A percentile compares a stretch with the other conserved stretches of the same genome.
These are phyloP conservation scores for Cyclanthera cordifolia DNA, from an alignment of 306 rosid species.

Conservation along the genomic window DNA sequence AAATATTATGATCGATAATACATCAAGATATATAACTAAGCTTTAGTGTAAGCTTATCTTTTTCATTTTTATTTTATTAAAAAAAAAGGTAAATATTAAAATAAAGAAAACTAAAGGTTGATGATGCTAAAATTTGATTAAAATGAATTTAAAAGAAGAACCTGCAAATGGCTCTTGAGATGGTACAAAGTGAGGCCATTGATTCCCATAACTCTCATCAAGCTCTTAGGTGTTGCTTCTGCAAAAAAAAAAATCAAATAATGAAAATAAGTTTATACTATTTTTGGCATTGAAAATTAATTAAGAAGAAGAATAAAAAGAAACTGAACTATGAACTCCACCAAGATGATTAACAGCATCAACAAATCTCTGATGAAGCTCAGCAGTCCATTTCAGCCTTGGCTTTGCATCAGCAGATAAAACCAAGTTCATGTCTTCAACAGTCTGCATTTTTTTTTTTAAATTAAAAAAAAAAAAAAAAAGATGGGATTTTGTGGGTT, in stretches of 20 bases:
- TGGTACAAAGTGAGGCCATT: constrained; percentile 90
- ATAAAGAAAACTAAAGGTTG: not conserved
- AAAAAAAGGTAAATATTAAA: too few relatives aligned
- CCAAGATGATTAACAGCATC: constrained; percentile 83
- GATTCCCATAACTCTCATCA: constrained; percentile 81
- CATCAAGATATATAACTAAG: too few relatives aligned
- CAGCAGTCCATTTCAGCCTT: constrained; percentile 84
- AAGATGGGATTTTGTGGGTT: too few relatives aligned
- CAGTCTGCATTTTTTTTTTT: constrained; percentile 31
- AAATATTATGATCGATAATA: too few relatives aligned
- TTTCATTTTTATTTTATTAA: too few relatives aligned
- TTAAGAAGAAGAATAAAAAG: too few relatives aligned
- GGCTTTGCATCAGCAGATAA: constrained; percentile 92
- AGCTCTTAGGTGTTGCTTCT: constrained; percentile 96
- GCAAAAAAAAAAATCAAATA: constrained; percentile 4
- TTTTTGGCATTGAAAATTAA: too few relatives aligned
- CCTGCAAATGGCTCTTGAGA: constrained; percentile 99
- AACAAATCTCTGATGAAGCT: constrained; percentile 76
- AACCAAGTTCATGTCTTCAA: constrained; percentile 52
- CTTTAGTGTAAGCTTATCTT: too few relatives aligned
- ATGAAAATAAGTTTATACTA: not conserved
- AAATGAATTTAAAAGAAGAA: not conserved
- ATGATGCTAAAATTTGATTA: too few relatives aligned
- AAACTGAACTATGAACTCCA: constrained; percentile 83
- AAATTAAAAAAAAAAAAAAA: too few relatives aligned